Evolutionary conservation across 1,139 yeast species (phyloP).

Genomic region (Taiozyma sp.): DNA sequence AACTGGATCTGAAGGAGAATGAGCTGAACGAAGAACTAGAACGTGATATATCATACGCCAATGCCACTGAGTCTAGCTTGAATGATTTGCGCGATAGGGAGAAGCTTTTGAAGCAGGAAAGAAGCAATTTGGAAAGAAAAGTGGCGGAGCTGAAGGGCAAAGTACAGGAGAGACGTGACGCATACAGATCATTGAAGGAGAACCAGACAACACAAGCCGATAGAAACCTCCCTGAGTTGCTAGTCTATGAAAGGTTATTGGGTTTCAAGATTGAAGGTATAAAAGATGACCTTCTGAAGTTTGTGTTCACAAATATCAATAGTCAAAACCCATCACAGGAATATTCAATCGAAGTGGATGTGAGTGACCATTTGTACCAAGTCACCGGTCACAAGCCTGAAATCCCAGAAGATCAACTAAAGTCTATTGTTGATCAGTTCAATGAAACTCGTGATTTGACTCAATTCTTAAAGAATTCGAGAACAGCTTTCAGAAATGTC

Average conservation of each 20-base stretch:
- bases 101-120: constrained; percentile 21
- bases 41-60: constrained; percentile 16
- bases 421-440: constrained; percentile 28
- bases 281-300: constrained; percentile 32
- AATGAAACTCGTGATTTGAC: constrained; percentile 35
- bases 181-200: constrained; percentile 23
- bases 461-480: constrained; percentile 33
- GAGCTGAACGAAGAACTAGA: constrained; percentile 22
- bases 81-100: constrained; percentile 19
- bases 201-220: constrained; percentile 31
- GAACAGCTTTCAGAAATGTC: constrained; percentile 22
- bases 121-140: constrained; percentile 14
- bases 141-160: constrained; percentile 27
- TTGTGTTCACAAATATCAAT: constrained; percentile 40
- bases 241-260: constrained; percentile 38
- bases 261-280: constrained; percentile 42
- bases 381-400: constrained; percentile 31
- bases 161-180: constrained; percentile 27
- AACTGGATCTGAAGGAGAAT: constrained; percentile 19
- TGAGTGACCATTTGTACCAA: constrained; percentile 32
- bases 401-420: constrained; percentile 25
- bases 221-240: constrained; percentile 31
- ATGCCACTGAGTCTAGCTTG: constrained; percentile 15
- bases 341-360: constrained; percentile 34
- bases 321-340: constrained; percentile 34